These are phyloP conservation scores for Taphrina flavorubra DNA, from an alignment of 1,139 yeast genomes.

Conservation along the genomic window DNA sequence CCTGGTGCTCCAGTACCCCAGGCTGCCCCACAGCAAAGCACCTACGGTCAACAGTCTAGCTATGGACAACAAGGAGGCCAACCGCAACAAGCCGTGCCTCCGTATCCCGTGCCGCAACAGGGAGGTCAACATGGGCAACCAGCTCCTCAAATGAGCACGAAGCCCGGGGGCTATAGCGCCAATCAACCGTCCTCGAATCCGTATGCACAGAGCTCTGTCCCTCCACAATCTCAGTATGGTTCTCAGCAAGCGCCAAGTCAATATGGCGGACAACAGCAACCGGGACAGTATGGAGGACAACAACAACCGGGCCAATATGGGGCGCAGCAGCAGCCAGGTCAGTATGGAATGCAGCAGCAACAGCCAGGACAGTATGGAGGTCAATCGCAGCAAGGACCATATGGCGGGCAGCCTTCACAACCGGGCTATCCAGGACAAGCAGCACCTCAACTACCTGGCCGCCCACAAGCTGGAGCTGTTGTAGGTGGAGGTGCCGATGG, in stretches of 20 bases:
- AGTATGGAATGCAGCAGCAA: slow-evolving; percentile 20
- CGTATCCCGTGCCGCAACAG: slow-evolving; percentile 9
- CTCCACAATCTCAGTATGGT: slow-evolving; percentile 23
- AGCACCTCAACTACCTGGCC: slow-evolving; percentile 10
- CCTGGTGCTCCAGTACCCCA: slow-evolving; percentile 17
- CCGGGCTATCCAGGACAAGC: slow-evolving; percentile 23
- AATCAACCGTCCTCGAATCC: slow-evolving; percentile 38
- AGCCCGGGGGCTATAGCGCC: slow-evolving; percentile 32
- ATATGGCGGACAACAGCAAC: slow-evolving; percentile 42
- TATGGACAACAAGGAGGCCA: slow-evolving; percentile 15
- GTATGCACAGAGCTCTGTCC: slow-evolving; percentile 19
- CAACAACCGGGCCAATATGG: slow-evolving; percentile 36
- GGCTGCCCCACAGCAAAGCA: slow-evolving; percentile 12
- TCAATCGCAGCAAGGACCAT: slow-evolving; percentile 40
- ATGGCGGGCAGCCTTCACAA: slow-evolving; percentile 42
- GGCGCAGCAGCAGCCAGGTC: slow-evolving; percentile 44
- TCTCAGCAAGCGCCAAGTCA: slow-evolving; percentile 41
- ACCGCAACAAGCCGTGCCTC: slow-evolving; percentile 4
- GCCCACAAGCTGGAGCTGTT: slow-evolving; percentile 29
- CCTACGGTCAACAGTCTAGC: slow-evolving; percentile 18
- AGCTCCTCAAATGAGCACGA: slow-evolving; percentile 14
- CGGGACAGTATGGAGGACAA: slow-evolving; percentile 23
- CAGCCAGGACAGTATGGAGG: slow-evolving; percentile 14
- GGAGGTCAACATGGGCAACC: slow-evolving; percentile 22
- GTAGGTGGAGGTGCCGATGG: slow-evolving; percentile 25